phyloP scores from a whole-genome alignment of 805 yeast genomes.

The Lipomyces sp. region DNA sequence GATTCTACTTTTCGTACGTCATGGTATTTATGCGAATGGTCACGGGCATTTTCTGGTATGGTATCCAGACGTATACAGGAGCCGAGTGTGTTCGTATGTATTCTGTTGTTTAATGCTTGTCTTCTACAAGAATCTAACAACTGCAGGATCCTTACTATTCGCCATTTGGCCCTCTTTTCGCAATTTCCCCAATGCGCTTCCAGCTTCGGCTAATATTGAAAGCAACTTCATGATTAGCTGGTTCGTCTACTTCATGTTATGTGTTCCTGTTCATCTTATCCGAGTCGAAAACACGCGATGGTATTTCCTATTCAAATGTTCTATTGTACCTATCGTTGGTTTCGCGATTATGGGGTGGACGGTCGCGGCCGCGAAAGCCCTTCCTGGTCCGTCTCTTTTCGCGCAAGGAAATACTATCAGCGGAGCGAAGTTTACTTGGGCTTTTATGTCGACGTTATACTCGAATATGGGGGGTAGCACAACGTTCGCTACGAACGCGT shows the following conservation, averaged over 20 bases:
- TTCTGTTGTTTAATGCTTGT: not conserved
- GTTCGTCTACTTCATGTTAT: constrained; percentile 21
- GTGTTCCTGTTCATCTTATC: constrained; percentile 21
- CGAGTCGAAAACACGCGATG: constrained; percentile 29
- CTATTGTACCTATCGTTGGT: constrained; percentile 66
- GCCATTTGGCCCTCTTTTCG: constrained; percentile 30
- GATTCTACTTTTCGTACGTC: constrained; percentile 50
- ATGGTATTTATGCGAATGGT: constrained; percentile 77
- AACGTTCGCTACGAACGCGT: constrained; percentile 20
- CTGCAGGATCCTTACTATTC: constrained; percentile 56
- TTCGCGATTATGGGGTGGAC: constrained; percentile 82
- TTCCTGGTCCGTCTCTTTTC: constrained; percentile 17
- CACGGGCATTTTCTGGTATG: constrained; percentile 86
- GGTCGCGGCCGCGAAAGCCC: constrained; percentile 42
- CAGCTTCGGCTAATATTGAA: constrained; percentile 21
- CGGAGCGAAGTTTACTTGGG: constrained; percentile 19
- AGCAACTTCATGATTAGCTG: constrained; percentile 16
- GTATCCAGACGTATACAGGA: constrained; percentile 83
- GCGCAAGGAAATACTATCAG: constrained; percentile 9
- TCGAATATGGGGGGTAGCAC: constrained; percentile 21
- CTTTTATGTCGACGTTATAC: constrained; percentile 17
- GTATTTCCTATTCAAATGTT: constrained; percentile 59
- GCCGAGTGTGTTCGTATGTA: constrained; percentile 72
- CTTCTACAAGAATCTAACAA: not conserved
- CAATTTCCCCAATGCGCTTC: constrained; percentile 17